These are phyloP conservation scores for Podaxis sp. DNA, from an alignment of 768 basidiomycete species.

Conservation along the genomic window DNA sequence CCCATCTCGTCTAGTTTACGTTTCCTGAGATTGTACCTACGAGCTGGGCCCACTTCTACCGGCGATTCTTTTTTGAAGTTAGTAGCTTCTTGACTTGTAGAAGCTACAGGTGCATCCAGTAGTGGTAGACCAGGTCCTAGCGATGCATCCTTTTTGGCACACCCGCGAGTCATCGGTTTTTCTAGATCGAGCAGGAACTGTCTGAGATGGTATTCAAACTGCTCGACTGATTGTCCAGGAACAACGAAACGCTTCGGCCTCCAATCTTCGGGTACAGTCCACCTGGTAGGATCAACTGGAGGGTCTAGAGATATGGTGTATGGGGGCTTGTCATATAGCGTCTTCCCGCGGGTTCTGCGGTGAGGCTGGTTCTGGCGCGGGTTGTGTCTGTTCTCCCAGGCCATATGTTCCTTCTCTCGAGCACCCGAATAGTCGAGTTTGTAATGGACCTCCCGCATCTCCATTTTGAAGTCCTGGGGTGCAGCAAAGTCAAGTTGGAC, in stretches of 20 bases:
- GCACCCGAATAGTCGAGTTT: constrained; percentile 44
- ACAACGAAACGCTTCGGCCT: constrained; percentile 8
- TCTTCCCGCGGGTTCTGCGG: background rate
- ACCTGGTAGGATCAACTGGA: constrained; percentile 11
- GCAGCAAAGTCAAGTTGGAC: constrained; percentile 37
- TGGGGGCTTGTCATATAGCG: background rate
- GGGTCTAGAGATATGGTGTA: constrained; percentile 7
- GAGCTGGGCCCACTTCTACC: background rate
- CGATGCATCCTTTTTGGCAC: background rate
- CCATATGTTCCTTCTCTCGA: constrained; percentile 20
- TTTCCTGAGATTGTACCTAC: constrained; percentile 1
- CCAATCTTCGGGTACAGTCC: constrained; percentile 2
- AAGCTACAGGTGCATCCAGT: background rate
- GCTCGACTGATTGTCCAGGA: constrained; percentile 7
- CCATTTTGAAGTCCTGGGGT: constrained; percentile 42
- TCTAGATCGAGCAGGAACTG: constrained; percentile 3
- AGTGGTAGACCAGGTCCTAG: background rate
- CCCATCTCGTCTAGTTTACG: background rate
- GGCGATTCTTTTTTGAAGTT: background rate
- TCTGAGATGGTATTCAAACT: background rate
- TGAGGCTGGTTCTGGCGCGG: background rate
- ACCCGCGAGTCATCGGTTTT: background rate
- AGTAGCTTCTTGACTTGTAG: background rate
- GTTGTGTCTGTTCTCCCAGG: constrained; percentile 4
- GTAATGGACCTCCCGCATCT: constrained; percentile 57